Conservation (phyloP, 1,139 yeast species). For the Geotrichum candidum region DNA sequence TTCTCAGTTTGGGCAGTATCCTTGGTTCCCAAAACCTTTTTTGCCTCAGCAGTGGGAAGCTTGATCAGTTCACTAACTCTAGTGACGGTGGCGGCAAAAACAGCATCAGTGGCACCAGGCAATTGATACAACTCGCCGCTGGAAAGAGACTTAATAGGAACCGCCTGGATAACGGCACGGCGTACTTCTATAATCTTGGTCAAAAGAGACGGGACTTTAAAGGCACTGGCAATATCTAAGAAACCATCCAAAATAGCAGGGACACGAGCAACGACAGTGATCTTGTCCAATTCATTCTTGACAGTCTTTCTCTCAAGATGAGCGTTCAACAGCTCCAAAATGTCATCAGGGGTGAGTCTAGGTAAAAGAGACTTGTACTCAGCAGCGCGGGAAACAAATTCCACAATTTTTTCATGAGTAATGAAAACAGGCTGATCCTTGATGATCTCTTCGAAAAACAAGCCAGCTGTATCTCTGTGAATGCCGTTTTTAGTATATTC, state of each 20-base stretch:
- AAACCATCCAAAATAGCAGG: constrained; percentile 67
- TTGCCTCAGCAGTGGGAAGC: constrained; percentile 14
- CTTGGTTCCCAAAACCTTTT: constrained; percentile 17
- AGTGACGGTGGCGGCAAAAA: not conserved
- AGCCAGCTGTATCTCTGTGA: constrained; percentile 74
- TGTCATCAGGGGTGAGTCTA: constrained; percentile 42
- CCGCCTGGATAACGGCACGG: constrained; percentile 73
- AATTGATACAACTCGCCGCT: constrained; percentile 70
- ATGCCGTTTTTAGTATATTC: constrained; percentile 78
- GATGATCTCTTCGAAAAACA: constrained; percentile 46
- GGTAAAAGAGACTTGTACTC: constrained; percentile 52
- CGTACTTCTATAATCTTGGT: constrained; percentile 59
- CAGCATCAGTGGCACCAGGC: constrained; percentile 50
- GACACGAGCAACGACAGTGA: constrained; percentile 55
- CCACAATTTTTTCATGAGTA: constrained; percentile 50
- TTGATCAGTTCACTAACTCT: constrained; percentile 4
- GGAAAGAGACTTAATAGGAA: constrained; percentile 47
- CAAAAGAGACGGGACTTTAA: constrained; percentile 66
- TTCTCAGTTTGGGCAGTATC: constrained; percentile 36
- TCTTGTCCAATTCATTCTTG: constrained; percentile 42
- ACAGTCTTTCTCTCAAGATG: constrained; percentile 51
- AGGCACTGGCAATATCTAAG: constrained; percentile 73
- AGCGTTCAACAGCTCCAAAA: constrained; percentile 46
- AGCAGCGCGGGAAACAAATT: constrained; percentile 55
- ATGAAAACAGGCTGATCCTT: constrained; percentile 72